These are phyloP conservation scores for Datura wrightii DNA, from an alignment of 257 asterid genomes.

Conservation along the genomic window DNA sequence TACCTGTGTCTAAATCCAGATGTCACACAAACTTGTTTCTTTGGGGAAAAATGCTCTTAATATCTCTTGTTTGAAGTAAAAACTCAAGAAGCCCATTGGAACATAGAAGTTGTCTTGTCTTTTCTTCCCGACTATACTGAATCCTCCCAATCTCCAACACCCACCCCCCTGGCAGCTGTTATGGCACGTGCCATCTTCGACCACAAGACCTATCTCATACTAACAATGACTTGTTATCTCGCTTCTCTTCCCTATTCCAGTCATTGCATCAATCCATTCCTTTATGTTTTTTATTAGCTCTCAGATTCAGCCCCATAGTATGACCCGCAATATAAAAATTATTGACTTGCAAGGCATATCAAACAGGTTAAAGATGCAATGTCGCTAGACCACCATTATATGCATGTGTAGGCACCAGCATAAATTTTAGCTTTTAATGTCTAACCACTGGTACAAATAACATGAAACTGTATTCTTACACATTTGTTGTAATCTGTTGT, in stretches of 20 bases:
- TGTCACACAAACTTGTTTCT: neutral
- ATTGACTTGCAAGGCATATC: neutral
- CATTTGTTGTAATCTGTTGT: neutral
- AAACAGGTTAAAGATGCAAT: slow-evolving; percentile 18
- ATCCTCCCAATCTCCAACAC: neutral
- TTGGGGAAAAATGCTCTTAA: neutral
- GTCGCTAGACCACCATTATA: neutral
- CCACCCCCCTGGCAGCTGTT: neutral
- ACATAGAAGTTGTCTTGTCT: neutral
- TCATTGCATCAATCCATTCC: neutral
- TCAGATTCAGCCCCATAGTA: slow-evolving; percentile 13
- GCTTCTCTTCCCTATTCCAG: neutral
- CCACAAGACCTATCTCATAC: neutral
- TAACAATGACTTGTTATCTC: slow-evolving; percentile 6
- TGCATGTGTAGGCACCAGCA: slow-evolving; percentile 7
- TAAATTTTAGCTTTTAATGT: neutral
- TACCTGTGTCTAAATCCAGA: neutral
- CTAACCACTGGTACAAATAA: neutral
- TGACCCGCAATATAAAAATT: neutral
- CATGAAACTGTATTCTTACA: slow-evolving; percentile 12
- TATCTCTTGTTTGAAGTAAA: neutral
- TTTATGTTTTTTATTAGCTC: neutral
- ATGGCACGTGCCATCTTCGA: neutral
- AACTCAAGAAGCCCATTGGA: neutral
- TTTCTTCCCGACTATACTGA: neutral